phyloP scores from a whole-genome alignment of 108 stramenopile species.

The Pseudonitzschia multistriata region DNA sequence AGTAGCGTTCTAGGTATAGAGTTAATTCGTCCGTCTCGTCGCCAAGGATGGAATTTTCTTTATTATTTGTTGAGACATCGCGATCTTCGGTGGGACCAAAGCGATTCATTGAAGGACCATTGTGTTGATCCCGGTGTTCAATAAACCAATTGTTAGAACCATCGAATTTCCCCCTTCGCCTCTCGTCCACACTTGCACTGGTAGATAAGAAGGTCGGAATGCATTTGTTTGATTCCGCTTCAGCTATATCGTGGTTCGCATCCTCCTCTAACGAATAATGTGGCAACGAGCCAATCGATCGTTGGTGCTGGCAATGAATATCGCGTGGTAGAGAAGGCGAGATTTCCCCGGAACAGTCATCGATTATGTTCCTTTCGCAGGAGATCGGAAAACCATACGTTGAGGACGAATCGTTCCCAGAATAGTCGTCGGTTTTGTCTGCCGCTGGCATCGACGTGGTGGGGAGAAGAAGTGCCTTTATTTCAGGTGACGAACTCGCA shows the following conservation, averaged over 20 bases:
- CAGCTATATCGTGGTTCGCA: no score
- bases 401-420: not conserved
- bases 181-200: no score
- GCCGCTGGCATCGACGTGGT: constrained; percentile 7
- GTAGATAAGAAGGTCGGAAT: no score
- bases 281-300: not conserved
- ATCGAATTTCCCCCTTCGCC: no score
- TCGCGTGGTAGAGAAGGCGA: not conserved
- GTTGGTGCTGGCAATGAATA: not conserved
- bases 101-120: not conserved
- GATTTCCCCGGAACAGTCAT: not conserved
- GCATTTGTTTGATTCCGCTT: no score
- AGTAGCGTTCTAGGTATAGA: constrained; percentile 1
- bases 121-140: not conserved
- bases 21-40: constrained; percentile 6
- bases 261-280: not conserved
- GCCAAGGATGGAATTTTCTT: no score
- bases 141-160: no score
- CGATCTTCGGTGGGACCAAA: not conserved
- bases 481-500: constrained; percentile 32
- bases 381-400: no score
- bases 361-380: not conserved
- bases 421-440: not conserved
- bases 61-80: not conserved
- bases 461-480: constrained; percentile 26